These are phyloP conservation scores for Delitschia confertaspora DNA, from an alignment of 495 filamentous ascomycete species.

Conservation along the genomic window DNA sequence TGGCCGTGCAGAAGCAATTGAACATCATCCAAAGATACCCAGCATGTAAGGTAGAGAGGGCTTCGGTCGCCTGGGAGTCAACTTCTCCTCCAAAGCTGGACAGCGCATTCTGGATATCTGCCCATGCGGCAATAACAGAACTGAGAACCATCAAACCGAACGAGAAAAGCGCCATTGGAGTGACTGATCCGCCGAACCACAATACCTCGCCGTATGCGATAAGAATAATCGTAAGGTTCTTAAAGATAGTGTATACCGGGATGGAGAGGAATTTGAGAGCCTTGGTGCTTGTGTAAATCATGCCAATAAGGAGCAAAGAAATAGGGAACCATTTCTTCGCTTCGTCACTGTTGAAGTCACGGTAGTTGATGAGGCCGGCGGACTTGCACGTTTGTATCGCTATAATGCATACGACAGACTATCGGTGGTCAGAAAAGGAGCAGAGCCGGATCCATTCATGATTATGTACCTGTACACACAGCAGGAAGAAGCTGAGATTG, in stretches of 20 bases:
- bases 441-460: not conserved
- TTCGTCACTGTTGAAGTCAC: slow-evolving; percentile 84
- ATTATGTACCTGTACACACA: slow-evolving; percentile 74
- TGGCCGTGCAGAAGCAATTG: slow-evolving; percentile 92
- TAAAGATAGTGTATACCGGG: slow-evolving; percentile 99
- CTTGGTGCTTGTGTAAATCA: slow-evolving; percentile 98
- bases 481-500: slow-evolving; percentile 95
- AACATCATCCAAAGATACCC: slow-evolving; percentile 97
- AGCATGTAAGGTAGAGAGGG: slow-evolving; percentile 83
- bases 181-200: slow-evolving; percentile 96
- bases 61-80: slow-evolving; percentile 52
- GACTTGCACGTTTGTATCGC: slow-evolving; percentile 83
- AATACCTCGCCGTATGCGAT: slow-evolving; percentile 98
- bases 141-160: slow-evolving; percentile 97
- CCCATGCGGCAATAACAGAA: slow-evolving; percentile 93
- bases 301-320: slow-evolving; percentile 90
- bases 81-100: slow-evolving; percentile 47
- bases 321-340: slow-evolving; percentile 98
- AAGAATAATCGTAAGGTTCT: slow-evolving; percentile 97
- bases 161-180: slow-evolving; percentile 77
- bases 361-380: slow-evolving; percentile 72
- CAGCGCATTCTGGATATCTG: slow-evolving; percentile 86
- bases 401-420: slow-evolving; percentile 86
- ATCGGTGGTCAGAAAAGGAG: slow-evolving; percentile 13
- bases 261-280: slow-evolving; percentile 95